Base-by-base conservation (phyloP, 208 protist species). In the Leishmania aethiopica region DNA sequence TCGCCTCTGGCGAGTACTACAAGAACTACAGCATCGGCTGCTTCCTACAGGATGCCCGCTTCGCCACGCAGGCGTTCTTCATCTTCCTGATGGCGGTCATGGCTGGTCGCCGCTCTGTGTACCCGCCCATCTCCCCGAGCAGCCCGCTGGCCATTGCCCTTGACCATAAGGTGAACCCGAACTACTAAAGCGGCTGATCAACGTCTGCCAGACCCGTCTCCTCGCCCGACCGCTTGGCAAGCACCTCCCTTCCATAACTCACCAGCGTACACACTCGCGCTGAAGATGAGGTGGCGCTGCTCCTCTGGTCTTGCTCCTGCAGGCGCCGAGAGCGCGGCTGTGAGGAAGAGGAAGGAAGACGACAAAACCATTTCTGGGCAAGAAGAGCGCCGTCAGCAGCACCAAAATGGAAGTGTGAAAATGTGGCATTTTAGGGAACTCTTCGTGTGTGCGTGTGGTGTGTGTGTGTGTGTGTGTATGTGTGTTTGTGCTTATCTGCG, bases 91-190 rank as follows among this genome's bases (percentile, higher is more conserved):
- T 94, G 47, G 83, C 86, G 10, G 90, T 93, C 32, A 81, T 96
- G 53, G 75, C 90, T 51, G 93, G 91, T 37, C 92, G 94, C 66
- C 86, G 86, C 75, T 92, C 86, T 80, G 86, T 97, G 77, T 96
- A 90, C 81, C 89, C 94, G 53, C 94, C 92, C 35, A 96, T 97
- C 64, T 83, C 87, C 47, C 94, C 94, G 0, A 88, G 93, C 74
- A 95, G 91, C 77, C 94, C 92, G 0, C 88, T 96, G 49, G 90
- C 88, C 5, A 35, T 93, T 42, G 92, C 89, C 49, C 86, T 97
- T 70, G 82, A 93, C 71, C 87, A 90, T 80, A 96, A 96, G 90
- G 83, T 89, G 60, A 97, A 97, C 85, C 94, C 94, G 37, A 97
- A 97, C 89, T 97, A 96, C 81, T 97, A 96, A 80, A 62, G 22